Evolutionary conservation across 1,284 basidiomycete genomes (phyloP).

Genomic region (Ceratobasidium theobromae): DNA sequence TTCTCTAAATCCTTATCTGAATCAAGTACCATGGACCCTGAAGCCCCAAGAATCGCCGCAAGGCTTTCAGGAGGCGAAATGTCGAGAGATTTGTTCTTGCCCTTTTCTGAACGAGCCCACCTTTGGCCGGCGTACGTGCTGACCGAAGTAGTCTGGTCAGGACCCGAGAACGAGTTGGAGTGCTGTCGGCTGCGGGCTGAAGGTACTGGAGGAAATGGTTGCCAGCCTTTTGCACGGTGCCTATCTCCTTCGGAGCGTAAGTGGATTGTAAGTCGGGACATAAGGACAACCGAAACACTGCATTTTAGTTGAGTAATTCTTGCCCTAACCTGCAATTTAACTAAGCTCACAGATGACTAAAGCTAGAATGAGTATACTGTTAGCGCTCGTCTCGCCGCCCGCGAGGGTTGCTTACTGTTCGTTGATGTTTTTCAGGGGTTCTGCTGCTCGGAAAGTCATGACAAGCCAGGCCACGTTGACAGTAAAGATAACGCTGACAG

Average conservation of each 20-base stretch:
- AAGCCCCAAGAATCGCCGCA: background rate
- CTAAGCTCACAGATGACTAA: slow-evolving; percentile 20
- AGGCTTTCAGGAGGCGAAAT: slow-evolving; percentile 11
- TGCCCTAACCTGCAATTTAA: background rate
- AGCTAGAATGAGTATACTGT: background rate
- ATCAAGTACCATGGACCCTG: background rate
- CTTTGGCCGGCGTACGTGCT: slow-evolving; percentile 25
- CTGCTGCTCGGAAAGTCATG: slow-evolving; percentile 23
- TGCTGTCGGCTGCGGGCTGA: slow-evolving; percentile 16
- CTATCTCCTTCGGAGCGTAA: slow-evolving; percentile 19
- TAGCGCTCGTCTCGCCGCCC: background rate
- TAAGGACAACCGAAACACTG: slow-evolving; percentile 22
- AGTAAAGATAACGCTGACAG: slow-evolving; percentile 18
- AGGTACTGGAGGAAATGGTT: background rate
- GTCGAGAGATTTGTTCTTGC: background rate
- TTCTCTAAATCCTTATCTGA: slow-evolving; percentile 5
- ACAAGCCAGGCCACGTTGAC: slow-evolving; percentile 18
- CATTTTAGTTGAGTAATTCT: background rate
- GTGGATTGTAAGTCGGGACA: slow-evolving; percentile 25
- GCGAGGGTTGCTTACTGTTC: slow-evolving; percentile 5
- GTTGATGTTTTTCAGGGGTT: slow-evolving; percentile 23
- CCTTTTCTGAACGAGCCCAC: slow-evolving; percentile 18
- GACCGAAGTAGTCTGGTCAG: slow-evolving; percentile 8
- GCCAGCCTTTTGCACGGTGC: slow-evolving; percentile 11
- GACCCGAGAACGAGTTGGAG: slow-evolving; percentile 8